Evolutionary conservation across 306 rosid species (phyloP).

Genomic region (Castanea sativa): DNA sequence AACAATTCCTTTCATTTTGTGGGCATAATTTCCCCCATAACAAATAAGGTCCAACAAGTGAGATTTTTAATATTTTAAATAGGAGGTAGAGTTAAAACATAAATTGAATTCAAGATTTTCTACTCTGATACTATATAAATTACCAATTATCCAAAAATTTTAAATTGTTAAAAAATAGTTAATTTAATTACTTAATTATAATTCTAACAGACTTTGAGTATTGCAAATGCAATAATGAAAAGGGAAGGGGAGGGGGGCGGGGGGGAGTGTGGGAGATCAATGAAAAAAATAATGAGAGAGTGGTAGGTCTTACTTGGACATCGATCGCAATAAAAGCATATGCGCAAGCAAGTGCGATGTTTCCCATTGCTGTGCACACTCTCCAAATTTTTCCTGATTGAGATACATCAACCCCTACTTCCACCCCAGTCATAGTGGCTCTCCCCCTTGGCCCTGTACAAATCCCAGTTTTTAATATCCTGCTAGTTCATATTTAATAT

Average conservation of each 20-base stretch:
- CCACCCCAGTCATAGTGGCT: constrained; percentile 36
- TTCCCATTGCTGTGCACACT: constrained; percentile 56
- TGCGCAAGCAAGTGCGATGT: constrained; percentile 49
- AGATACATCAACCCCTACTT: constrained; percentile 36
- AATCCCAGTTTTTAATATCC: background rate
- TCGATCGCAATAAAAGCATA: constrained; percentile 39
- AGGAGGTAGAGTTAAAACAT: too few relatives aligned
- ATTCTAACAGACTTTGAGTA: rapidly evolving
- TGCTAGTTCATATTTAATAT: too few relatives aligned
- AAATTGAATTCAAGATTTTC: too few relatives aligned
- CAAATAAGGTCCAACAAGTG: too few relatives aligned
- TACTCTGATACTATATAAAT: too few relatives aligned
- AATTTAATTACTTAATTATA: too few relatives aligned
- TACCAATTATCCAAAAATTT: too few relatives aligned
- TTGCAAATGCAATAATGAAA: too few relatives aligned
- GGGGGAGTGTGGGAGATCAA: background rate
- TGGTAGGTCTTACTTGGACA: constrained; percentile 34
- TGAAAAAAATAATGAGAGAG: background rate
- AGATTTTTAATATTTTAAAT: too few relatives aligned
- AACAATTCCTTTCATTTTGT: too few relatives aligned
- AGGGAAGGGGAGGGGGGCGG: too few relatives aligned
- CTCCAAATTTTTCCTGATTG: constrained; percentile 48
- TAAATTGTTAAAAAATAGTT: rapidly evolving
- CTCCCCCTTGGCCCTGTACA: constrained; percentile 45
- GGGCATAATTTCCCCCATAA: too few relatives aligned